Evolutionary conservation across 305 asterid genomes (phyloP).

Genomic region (Fraxinus paxiana): DNA sequence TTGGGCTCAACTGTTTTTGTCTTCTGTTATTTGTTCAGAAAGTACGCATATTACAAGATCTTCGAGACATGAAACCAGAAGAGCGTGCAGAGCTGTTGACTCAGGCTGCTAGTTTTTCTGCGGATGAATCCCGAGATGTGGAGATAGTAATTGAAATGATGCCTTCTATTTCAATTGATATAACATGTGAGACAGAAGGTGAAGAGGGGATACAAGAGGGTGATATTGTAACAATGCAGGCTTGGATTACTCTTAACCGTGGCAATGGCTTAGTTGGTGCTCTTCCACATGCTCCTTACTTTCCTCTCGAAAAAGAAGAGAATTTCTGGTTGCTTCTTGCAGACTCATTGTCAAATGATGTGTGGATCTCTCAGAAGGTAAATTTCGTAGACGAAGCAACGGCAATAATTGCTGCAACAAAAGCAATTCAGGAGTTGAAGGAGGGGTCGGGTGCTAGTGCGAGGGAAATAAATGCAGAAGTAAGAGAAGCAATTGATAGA

Average conservation of each 20-base stretch:
- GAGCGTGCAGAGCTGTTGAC: conserved; percentile 81
- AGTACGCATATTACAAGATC: conserved; percentile 84
- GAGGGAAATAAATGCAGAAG: conserved; percentile 65
- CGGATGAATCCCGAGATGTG: conserved; percentile 67
- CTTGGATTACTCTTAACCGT: conserved; percentile 83
- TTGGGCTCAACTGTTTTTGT: conserved; percentile 4
- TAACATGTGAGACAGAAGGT: conserved; percentile 93
- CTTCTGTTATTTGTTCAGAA: conserved; percentile 44
- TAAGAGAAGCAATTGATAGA: conserved; percentile 75
- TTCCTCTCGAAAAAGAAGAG: conserved; percentile 79
- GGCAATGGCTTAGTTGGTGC: conserved; percentile 66
- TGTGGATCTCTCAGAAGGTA: conserved; percentile 91
- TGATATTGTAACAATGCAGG: conserved; percentile 86
- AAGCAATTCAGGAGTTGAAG: conserved; percentile 78
- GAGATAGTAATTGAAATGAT: conserved; percentile 89
- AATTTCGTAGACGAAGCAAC: conserved; percentile 92
- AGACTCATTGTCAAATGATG: conserved; percentile 69
- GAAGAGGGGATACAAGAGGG: conserved; percentile 98
- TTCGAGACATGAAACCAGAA: conserved; percentile 61
- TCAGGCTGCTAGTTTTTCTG: conserved; percentile 73
- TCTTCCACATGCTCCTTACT: conserved; percentile 85
- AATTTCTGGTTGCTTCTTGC: conserved; percentile 90
- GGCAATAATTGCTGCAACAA: conserved; percentile 77
- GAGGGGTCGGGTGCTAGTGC: conserved; percentile 89
- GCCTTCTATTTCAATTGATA: conserved; percentile 77